Evolutionary conservation across 2,329 filamentous ascomycete species (phyloP).

Genomic region (Aureobasidium sp.): DNA sequence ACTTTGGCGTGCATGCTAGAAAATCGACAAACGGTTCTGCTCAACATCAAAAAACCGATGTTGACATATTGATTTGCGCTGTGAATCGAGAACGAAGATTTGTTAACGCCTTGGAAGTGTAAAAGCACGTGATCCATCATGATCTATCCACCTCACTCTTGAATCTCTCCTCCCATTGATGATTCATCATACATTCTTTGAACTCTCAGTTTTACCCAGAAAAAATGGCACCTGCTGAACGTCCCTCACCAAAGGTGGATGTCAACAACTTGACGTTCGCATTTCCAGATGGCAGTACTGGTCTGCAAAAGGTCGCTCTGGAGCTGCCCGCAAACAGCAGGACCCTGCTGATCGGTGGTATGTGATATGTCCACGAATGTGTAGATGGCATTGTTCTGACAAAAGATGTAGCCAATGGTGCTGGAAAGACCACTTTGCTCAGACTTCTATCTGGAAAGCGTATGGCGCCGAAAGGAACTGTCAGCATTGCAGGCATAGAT

Average conservation of each 20-base stretch:
- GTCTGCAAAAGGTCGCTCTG: conserved; percentile 66
- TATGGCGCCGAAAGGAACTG: conserved; percentile 68
- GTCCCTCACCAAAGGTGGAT: conserved; percentile 53
- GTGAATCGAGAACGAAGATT: conserved; percentile 1
- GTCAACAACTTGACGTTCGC: conserved; percentile 75
- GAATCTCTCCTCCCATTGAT: neutral
- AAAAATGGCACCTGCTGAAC: conserved; percentile 4
- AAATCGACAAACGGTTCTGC: conserved; percentile 8
- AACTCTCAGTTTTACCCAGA: neutral
- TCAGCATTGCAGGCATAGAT: conserved; percentile 75
- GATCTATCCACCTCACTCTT: neutral
- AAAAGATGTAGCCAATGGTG: conserved; percentile 66
- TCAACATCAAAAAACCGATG: conserved; percentile 14
- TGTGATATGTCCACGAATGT: conserved; percentile 16
- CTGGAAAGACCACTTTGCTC: conserved; percentile 93
- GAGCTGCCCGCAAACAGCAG: conserved; percentile 74
- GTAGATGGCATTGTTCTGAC: neutral
- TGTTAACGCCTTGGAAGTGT: neutral
- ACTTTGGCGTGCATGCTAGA: neutral
- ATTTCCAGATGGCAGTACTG: conserved; percentile 79
- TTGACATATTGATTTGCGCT: conserved; percentile 13
- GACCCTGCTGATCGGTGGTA: conserved; percentile 83
- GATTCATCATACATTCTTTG: conserved; percentile 7
- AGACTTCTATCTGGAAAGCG: conserved; percentile 92
- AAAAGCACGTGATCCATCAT: conserved; percentile 5